A percentile compares a stretch with the other conserved stretches of the same genome.
These are phyloP conservation scores for Cerrena zonata DNA, from an alignment of 1,284 basidiomycete genomes.

Conservation along the genomic window DNA sequence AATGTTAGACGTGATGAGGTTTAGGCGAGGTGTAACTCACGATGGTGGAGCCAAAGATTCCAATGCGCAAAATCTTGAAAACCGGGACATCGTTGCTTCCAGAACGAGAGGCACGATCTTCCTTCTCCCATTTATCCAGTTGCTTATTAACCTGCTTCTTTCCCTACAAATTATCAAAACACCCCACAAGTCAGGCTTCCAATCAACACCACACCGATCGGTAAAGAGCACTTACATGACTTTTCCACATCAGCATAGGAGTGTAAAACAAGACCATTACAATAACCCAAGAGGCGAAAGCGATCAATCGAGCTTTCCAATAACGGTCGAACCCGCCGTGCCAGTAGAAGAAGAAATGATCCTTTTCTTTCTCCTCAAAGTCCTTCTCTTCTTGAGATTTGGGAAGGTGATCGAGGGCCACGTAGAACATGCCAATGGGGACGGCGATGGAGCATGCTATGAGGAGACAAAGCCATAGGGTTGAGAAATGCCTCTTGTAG, in stretches of 20 bases:
- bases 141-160: slow-evolving; percentile 36
- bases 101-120: slow-evolving; percentile 31
- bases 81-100: slow-evolving; percentile 30
- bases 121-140: slow-evolving; percentile 37
- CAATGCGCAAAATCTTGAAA: slow-evolving; percentile 42
- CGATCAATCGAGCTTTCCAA: slow-evolving; percentile 35
- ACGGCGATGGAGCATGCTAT: slow-evolving; percentile 41
- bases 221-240: slow-evolving; percentile 28
- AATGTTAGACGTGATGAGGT: neutral
- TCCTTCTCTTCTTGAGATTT: slow-evolving; percentile 13
- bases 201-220: too few relatives aligned
- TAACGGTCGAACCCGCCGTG: slow-evolving; percentile 20
- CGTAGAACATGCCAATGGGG: slow-evolving; percentile 37
- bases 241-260: slow-evolving; percentile 48
- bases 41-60: slow-evolving; percentile 34
- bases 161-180: slow-evolving; percentile 38
- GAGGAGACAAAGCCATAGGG: slow-evolving; percentile 36
- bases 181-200: too few relatives aligned
- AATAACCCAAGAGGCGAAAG: slow-evolving; percentile 35
- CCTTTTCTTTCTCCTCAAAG: slow-evolving; percentile 10
- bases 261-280: slow-evolving; percentile 35
- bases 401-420: slow-evolving; percentile 29
- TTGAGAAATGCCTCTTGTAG: slow-evolving; percentile 41
- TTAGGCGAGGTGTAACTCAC: slow-evolving; percentile 28
- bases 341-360: slow-evolving; percentile 8